Evolutionary conservation across 148 eudicot species (phyloP).

Genomic region (Nepenthes mirabilis): DNA sequence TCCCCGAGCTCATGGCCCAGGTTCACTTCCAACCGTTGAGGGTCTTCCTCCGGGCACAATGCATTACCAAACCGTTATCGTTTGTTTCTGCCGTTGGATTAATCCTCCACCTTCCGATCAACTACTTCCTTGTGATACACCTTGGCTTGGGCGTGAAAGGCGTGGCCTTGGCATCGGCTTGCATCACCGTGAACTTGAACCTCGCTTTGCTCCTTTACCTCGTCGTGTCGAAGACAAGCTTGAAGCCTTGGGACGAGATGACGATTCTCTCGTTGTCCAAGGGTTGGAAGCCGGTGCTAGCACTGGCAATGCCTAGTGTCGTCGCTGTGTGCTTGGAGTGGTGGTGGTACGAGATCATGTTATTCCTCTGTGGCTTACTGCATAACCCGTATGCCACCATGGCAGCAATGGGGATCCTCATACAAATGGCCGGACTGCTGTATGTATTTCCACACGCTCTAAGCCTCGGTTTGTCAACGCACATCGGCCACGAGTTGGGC

Average conservation of each 20-base stretch:
- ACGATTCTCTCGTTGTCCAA: constrained; percentile 30
- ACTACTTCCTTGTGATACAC: constrained; percentile 36
- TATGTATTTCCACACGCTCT: constrained; percentile 61
- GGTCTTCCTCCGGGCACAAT: constrained; percentile 57
- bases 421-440: constrained; percentile 65
- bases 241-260: constrained; percentile 62
- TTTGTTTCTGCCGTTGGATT: constrained; percentile 34
- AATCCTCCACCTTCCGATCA: constrained; percentile 55
- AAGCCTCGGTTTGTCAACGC: constrained; percentile 56
- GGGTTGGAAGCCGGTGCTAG: constrained; percentile 60
- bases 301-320: constrained; percentile 56
- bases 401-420: constrained; percentile 74
- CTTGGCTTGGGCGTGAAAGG: constrained; percentile 62
- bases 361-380: constrained; percentile 67
- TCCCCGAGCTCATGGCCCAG: constrained; percentile 63
- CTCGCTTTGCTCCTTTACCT: constrained; percentile 48
- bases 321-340: constrained; percentile 78
- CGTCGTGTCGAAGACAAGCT: constrained; percentile 12
- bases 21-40: constrained; percentile 53
- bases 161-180: constrained; percentile 57
- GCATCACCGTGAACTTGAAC: constrained; percentile 46
- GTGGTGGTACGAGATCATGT: constrained; percentile 97
- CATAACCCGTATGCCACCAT: constrained; percentile 51
- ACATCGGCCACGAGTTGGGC: constrained; percentile 72
- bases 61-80: constrained; percentile 45